Evolutionary conservation across 208 protist genomes (phyloP), one percentile per base, ranked within the genome.

Genomic region (Leishmania turanica): DNA sequence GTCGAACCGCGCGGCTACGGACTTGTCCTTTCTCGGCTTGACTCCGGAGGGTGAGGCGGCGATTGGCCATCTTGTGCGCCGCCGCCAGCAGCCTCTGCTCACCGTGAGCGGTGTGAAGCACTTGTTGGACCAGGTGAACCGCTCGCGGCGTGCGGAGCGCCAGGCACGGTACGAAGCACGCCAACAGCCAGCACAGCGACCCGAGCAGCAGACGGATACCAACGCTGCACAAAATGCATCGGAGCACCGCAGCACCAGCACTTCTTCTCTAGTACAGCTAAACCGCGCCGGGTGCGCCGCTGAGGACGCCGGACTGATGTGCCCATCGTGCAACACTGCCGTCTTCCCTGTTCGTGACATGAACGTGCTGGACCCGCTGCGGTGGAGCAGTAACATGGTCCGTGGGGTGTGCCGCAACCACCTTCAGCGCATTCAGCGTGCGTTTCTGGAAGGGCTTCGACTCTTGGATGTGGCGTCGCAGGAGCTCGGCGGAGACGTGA

Each of bases 351-450:
- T 97, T 54, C 92, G 93, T 13, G 90, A 82, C 69, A 95, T 98
- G 89, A 98, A 99, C 82, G 92, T 99, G 73, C 82, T 97, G 76
- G 97, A 99, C 81, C 97, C 97, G 64, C 88, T 99, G 79, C 92
- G 96, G 64, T 95, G 89, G 90, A 92, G 88, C 85, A 96, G 93
- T 77, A 99, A 98, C 85, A 92, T 98, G 76, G 91, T 91, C 60
- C 89, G 96, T 37, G 95, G 95, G 6, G 93, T 97, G 31, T 95
- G 91, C 68, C 91, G 92, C 74, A 95, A 94, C 82, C 94, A 96
- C 80, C 82, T 95, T 27, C 92, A 96, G 80, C 94, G 94, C 56
- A 95, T 97, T 56, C 75, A 84, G 24, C 82, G 88, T 13, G 92
- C 94, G 60, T 95, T 97, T 74, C 69, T 83, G 19, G 91, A 96